These are phyloP conservation scores for Stachybotrys chlorohalonatus DNA, from an alignment of 2,329 filamentous ascomycete species.

Conservation along the genomic window DNA sequence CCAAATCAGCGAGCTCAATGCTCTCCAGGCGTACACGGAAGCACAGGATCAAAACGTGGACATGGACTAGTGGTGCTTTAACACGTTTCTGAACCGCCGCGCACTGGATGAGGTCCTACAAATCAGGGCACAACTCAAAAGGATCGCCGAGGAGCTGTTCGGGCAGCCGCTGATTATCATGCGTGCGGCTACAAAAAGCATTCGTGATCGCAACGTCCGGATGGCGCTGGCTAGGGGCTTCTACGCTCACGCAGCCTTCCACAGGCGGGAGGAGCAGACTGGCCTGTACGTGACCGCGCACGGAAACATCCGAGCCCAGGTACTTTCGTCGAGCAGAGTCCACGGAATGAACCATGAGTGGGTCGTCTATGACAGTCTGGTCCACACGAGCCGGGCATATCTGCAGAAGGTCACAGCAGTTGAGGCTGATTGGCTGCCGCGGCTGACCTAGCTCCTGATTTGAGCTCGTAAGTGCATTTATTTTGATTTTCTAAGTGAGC, in stretches of 20 bases:
- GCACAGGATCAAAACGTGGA: background rate
- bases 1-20: background rate
- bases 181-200: too few species aligned
- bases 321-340: background rate
- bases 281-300: background rate
- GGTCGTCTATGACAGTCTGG: background rate
- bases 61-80: background rate
- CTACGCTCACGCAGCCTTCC: background rate
- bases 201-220: background rate
- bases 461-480: too few species aligned
- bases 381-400: background rate
- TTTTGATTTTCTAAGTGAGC: too few species aligned
- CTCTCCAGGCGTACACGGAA: background rate
- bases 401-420: background rate
- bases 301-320: background rate
- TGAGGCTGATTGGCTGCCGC: background rate
- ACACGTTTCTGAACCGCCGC: background rate
- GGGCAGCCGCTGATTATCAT: background rate
- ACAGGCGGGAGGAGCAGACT: background rate
- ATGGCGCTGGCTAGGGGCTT: background rate
- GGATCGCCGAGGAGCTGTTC: background rate
- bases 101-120: background rate
- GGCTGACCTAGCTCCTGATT: too few species aligned
- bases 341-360: background rate
- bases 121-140: background rate